Evolutionary conservation across 495 filamentous ascomycete species (phyloP), one percentile per base, ranked within the genome.

Genomic region (Annulohypoxylon moriforme): DNA sequence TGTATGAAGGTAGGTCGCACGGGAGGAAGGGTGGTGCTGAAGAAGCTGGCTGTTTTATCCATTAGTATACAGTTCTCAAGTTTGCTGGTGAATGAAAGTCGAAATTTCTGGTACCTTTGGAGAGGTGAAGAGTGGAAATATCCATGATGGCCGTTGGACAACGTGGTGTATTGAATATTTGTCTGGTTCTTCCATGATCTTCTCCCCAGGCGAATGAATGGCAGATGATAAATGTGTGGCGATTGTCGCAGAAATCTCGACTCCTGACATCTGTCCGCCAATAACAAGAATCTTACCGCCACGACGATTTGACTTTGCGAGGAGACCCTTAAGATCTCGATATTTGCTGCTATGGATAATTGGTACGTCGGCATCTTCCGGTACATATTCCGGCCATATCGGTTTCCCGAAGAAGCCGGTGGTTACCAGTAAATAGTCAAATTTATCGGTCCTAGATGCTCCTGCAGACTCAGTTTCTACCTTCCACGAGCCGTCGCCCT

Each of bases 261-360:
- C 86, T 0, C 92, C 93, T 16, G 92, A 95, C 86, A 96, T 93
- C 62, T 92, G 91, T 1, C 93, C 93, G 3, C 94, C 94, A 8
- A 95, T 85, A 13, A 97, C 85, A 2, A 94, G 84, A 53, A 96
- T 87, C 71, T 90, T 92, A n/a, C 86, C 84, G 0, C 77, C 77
- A 14, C 70, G 78, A 0, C 68, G 67, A 10, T n/a, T 46, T 18
- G 70, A 53, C 0, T 68, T 78, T 4, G 67, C 67, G 13, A 85
- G 20, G 47, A 87, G 60, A 42, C 65, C 65, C 63, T 81, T 60
- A 31, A 85, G 72, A 71, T 83, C 71, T 24, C 81, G 76, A 34
- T 87, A 87, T 47, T 78, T 69, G 55, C 91, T 92, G 72, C 88
- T 94, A 65, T 93, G 92, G 6, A 89, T 74, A 24, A 89, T 76